Evolutionary conservation across 306 rosid species (phyloP).

Genomic region (Begonia peltatifolia): DNA sequence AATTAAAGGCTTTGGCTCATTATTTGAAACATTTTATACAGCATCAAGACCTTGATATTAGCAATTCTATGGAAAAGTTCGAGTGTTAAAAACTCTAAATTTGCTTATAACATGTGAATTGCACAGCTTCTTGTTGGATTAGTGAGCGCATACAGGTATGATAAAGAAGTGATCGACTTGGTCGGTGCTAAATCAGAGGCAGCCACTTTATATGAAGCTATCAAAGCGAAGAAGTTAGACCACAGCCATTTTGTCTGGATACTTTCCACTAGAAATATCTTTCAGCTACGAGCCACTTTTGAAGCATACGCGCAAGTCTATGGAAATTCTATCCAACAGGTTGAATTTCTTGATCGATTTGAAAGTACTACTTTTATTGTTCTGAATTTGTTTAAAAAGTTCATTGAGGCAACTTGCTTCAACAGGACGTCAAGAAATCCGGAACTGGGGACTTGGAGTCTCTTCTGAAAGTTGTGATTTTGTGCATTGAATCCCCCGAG

Average conservation of each 20-base stretch:
- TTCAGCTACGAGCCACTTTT: slow-evolving; percentile 76
- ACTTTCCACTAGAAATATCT: slow-evolving; percentile 69
- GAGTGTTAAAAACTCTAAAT: neutral
- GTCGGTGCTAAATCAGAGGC: slow-evolving; percentile 49
- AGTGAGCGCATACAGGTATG: slow-evolving; percentile 73
- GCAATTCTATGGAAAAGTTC: too few relatives aligned
- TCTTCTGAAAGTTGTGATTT: slow-evolving; percentile 28
- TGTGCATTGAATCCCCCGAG: slow-evolving; percentile 64
- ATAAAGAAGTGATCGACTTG: slow-evolving; percentile 41
- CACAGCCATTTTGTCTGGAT: slow-evolving; percentile 46
- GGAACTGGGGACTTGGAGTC: slow-evolving; percentile 46
- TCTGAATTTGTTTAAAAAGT: neutral
- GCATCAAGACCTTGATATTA: too few relatives aligned
- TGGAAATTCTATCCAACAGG: slow-evolving; percentile 53
- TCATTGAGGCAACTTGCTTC: slow-evolving; percentile 8
- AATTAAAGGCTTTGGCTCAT: too few relatives aligned
- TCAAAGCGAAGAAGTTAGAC: slow-evolving; percentile 43
- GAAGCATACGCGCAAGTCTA: slow-evolving; percentile 43
- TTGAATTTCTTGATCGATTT: slow-evolving; percentile 12
- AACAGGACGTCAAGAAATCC: slow-evolving; percentile 43
- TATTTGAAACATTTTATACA: too few relatives aligned
- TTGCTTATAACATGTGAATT: slow-evolving; percentile 10
- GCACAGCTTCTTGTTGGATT: slow-evolving; percentile 59
- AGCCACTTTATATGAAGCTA: slow-evolving; percentile 43
- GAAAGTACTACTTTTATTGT: neutral